Evolutionary conservation across 495 filamentous ascomycete species (phyloP).

Genomic region (Amphirosellinia nigrospora): DNA sequence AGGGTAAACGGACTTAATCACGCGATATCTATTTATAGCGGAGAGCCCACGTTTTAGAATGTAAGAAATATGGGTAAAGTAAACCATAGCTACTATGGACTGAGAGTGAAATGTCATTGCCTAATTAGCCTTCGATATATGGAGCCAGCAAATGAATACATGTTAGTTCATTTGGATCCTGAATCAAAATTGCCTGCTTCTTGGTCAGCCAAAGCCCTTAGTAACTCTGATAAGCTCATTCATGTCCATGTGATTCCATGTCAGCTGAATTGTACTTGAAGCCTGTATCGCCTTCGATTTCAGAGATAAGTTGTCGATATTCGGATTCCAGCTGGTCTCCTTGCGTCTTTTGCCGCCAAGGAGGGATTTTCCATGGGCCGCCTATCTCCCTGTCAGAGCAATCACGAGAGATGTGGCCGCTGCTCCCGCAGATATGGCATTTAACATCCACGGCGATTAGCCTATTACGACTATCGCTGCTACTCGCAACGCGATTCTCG

Average conservation of each 20-base stretch:
- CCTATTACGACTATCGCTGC: neutral
- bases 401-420: neutral
- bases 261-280: neutral
- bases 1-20: no score
- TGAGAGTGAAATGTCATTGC: no score
- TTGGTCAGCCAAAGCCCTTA: neutral
- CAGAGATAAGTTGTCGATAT: neutral
- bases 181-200: no score
- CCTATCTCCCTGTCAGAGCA: neutral
- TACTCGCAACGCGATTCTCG: conserved; percentile 44
- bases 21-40: no score
- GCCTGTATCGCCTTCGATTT: neutral
- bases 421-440: neutral
- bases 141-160: no score
- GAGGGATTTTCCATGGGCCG: neutral
- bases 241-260: neutral
- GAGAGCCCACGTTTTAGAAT: no score
- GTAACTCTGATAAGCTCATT: neutral
- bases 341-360: neutral
- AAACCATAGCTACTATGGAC: no score
- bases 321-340: neutral
- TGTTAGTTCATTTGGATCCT: no score
- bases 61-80: neutral
- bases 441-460: no score
- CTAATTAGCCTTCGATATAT: no score